phyloP scores from a whole-genome alignment of 2,329 filamentous ascomycete genomes.

The Tolypocladium ovalisporum region DNA sequence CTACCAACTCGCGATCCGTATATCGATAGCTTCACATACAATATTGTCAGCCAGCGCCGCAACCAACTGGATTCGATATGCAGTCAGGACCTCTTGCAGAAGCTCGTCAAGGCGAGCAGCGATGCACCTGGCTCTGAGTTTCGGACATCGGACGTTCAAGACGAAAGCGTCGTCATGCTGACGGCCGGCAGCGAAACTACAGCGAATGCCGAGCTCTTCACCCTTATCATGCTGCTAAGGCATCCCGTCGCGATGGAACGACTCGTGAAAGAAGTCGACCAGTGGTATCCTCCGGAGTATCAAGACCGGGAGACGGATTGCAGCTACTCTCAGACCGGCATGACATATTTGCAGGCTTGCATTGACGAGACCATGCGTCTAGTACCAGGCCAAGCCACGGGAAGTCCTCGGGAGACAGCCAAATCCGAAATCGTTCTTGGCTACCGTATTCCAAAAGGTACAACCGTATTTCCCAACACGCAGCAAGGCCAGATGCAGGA shows the following conservation, averaged over 20 bases:
- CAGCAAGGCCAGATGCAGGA: background rate
- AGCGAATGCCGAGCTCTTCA: conserved; percentile 1
- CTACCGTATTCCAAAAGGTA: background rate
- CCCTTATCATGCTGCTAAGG: background rate
- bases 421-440: background rate
- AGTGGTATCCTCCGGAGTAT: background rate
- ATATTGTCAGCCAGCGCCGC: background rate
- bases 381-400: background rate
- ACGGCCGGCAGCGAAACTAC: conserved; percentile 1
- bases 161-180: conserved; percentile 2
- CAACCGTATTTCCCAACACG: background rate
- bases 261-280: background rate
- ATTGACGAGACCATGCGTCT: conserved; percentile 1
- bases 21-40: conserved; percentile 1
- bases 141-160: conserved; percentile 1
- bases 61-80: too few species aligned
- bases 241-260: background rate
- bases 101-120: background rate
- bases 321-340: background rate
- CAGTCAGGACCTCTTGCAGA: background rate
- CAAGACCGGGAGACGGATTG: background rate
- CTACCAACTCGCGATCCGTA: conserved; percentile 2
- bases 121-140: background rate
- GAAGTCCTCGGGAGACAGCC: background rate
- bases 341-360: background rate